These are phyloP conservation scores for Neurospora pannonica DNA, from an alignment of 495 filamentous ascomycete genomes.

Conservation along the genomic window DNA sequence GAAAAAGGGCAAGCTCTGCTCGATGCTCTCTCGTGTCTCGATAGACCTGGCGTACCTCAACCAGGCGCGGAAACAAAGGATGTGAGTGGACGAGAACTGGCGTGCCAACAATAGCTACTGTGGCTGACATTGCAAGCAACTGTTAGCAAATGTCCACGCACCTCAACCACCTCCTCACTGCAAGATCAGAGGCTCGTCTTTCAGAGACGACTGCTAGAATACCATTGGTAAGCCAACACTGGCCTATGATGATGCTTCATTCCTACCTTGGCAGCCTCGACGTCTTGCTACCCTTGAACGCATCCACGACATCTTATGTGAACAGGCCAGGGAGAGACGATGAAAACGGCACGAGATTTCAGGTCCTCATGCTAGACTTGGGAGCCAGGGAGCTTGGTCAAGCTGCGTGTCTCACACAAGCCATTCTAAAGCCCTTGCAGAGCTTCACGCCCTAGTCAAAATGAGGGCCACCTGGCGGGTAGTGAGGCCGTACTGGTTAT, in stretches of 20 bases:
- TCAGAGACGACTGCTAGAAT: not conserved
- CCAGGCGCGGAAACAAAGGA: not conserved
- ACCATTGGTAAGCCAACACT: not conserved
- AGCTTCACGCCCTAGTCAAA: not conserved
- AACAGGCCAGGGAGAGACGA: not conserved
- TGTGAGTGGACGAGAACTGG: not conserved
- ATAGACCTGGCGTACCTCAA: not conserved
- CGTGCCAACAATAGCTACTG: not conserved
- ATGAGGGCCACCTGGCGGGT: not conserved
- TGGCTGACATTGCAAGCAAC: not conserved
- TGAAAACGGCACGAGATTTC: not conserved
- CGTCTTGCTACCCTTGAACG: not conserved
- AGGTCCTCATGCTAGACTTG: not conserved
- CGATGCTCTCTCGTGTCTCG: not conserved
- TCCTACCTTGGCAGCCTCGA: not conserved
- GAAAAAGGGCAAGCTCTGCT: not conserved
- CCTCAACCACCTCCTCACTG: not conserved
- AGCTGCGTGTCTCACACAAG: not conserved
- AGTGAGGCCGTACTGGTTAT: not conserved
- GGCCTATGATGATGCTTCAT: not conserved
- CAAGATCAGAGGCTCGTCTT: not conserved
- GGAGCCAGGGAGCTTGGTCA: not conserved
- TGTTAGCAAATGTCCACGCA: not conserved
- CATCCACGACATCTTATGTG: not conserved
- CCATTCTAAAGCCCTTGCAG: not conserved